phyloP scores from a whole-genome alignment of 805 yeast genomes.

The Kurtzmaniella fragi region DNA sequence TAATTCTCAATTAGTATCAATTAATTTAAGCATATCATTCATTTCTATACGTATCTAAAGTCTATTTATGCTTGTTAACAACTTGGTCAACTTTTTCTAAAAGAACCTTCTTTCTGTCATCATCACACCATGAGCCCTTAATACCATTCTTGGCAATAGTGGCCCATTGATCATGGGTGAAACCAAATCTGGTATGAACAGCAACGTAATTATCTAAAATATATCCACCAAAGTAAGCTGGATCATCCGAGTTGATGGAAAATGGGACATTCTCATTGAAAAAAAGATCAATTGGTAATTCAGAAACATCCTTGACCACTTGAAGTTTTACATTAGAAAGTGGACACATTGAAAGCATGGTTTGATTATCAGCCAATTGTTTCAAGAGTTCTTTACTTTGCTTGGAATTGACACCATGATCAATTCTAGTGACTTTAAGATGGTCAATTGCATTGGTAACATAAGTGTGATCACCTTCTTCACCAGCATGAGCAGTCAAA shows the following conservation, averaged over 20 bases:
- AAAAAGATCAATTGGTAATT: conserved; percentile 61
- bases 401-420: conserved; percentile 70
- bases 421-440: conserved; percentile 64
- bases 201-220: conserved; percentile 68
- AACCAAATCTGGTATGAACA: conserved; percentile 60
- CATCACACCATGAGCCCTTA: conserved; percentile 67
- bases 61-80: conserved; percentile 3
- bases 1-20: too few species aligned
- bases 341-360: conserved; percentile 71
- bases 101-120: conserved; percentile 50
- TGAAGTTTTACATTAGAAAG: conserved; percentile 70
- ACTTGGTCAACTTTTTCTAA: conserved; percentile 40
- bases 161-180: conserved; percentile 57
- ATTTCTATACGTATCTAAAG: too few species aligned
- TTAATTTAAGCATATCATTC: too few species aligned
- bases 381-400: conserved; percentile 50
- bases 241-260: conserved; percentile 74
- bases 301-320: conserved; percentile 62
- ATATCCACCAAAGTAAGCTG: conserved; percentile 84
- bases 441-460: conserved; percentile 54
- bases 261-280: conserved; percentile 63
- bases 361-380: conserved; percentile 50
- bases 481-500: conserved; percentile 86
- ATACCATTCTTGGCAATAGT: conserved; percentile 61
- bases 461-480: conserved; percentile 76